A percentile compares a stretch with the other conserved stretches of the same genome.
phyloP scores from a whole-genome alignment of 2,329 filamentous ascomycete genomes.

The Elsinoe necatrix region DNA sequence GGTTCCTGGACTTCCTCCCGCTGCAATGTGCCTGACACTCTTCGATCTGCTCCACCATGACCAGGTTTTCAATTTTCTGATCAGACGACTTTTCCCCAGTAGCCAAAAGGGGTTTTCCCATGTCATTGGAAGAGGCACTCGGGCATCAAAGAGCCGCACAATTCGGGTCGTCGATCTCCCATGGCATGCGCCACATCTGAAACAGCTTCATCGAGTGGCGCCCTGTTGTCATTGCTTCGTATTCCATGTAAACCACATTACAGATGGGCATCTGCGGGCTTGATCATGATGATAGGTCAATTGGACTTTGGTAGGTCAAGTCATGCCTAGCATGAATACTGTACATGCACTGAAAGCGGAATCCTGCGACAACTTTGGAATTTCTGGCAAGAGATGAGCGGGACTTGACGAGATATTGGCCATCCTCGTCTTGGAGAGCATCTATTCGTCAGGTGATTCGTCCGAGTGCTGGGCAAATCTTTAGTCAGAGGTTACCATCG shows the following conservation, averaged over 20 bases:
- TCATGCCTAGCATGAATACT: not conserved
- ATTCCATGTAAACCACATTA: not conserved
- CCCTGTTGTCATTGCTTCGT: not conserved
- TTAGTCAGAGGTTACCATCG: not conserved
- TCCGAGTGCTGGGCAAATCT: too few species aligned
- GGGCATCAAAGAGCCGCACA: conserved; percentile 5
- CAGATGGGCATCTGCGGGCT: not conserved
- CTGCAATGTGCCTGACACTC: not conserved
- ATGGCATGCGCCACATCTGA: conserved; percentile 5
- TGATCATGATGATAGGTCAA: too few species aligned
- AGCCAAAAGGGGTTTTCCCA: not conserved
- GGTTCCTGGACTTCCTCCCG: not conserved
- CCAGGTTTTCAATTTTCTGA: not conserved
- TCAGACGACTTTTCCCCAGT: conserved; percentile 1
- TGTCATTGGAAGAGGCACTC: conserved; percentile 6
- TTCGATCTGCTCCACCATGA: conserved; percentile 3
- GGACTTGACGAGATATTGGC: not conserved
- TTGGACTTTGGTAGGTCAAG: not conserved
- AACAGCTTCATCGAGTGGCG: not conserved
- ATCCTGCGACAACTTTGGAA: not conserved
- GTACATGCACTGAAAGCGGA: not conserved
- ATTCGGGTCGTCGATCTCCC: not conserved
- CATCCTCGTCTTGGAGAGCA: not conserved
- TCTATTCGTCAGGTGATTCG: not conserved
- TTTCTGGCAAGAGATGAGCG: not conserved